Base-by-base conservation (phyloP, 345 rosid species). In the Brassica napus region DNA sequence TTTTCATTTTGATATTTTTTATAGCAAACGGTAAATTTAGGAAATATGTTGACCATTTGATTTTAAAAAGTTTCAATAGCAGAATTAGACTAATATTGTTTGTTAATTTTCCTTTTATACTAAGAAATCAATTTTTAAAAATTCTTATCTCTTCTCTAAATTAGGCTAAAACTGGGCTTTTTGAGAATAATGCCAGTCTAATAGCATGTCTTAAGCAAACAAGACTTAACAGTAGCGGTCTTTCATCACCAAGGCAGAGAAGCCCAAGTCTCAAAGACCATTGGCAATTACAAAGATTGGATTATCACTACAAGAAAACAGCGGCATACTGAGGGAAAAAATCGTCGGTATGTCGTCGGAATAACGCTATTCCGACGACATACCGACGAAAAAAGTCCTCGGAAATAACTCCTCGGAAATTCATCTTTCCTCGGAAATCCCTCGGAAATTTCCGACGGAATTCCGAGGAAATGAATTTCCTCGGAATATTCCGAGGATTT, bases 101-200 rank as follows among this genome's bases (percentile, higher is more conserved):
- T 47, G 55, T 14, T 16, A 49, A 49, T 3, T 47, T 47, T 47
- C n/a, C 15, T 47, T 47, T 47, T 47, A 14, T 5, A 12, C 15
- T 42, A 42, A 42, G 49, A 47, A 12, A 47, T 12, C 15, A 47
- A 58, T 21, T 8, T 9, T 42, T 21, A 30, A 21, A 39, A 21
- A 39, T 21, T 4, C 37, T 6, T 18, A 16, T 47, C 47, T 47
- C 12, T 59, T 44, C 44, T 31, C 62, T 8, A 12, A n/a, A 11
- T 26, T 77, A 75, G 80, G 70, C 75, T 1, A 62, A 32, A 16
- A 70, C 1, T 77, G 75, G 42, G 71, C 31, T 49, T 59, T 26
- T 47, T 42, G 32, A 68, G 60, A 35, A 62, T 3, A 60, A 16
- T 31, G 54, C 15, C 26, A 8, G 24, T 59, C 34, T 49, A 49